A percentile compares a stretch with the other conserved stretches of the same genome.
phyloP scores from a whole-genome alignment of 495 filamentous ascomycete species.

The Aspergillus wentii region DNA sequence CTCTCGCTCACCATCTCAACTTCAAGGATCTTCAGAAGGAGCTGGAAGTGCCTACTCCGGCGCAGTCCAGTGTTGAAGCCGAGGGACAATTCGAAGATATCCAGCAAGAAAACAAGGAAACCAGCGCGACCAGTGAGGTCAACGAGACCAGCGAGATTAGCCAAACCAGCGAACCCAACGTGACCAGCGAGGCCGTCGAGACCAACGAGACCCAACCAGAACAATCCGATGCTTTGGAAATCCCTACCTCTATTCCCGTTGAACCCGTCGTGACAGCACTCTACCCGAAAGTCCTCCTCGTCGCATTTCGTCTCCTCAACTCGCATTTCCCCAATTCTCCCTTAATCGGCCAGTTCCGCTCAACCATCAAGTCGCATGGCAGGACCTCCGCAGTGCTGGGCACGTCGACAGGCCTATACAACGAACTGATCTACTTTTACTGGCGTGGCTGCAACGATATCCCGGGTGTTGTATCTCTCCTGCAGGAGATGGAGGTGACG shows the following conservation, averaged over 20 bases:
- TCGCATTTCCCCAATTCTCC: conserved; percentile 55
- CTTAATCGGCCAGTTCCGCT: conserved; percentile 58
- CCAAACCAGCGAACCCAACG: no score
- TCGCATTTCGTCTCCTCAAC: conserved; percentile 60
- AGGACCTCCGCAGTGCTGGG: conserved; percentile 68
- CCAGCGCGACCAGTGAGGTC: no score
- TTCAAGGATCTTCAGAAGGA: no score
- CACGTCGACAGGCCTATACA: conserved; percentile 67
- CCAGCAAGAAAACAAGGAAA: no score
- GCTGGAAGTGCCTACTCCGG: no score
- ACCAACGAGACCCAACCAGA: no score
- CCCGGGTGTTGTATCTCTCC: conserved; percentile 51
- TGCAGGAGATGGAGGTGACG: conserved; percentile 72
- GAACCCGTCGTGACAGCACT: conserved; percentile 57
- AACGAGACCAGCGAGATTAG: no score
- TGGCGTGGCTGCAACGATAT: conserved; percentile 63
- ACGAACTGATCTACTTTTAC: conserved; percentile 60
- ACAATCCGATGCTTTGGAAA: conserved; percentile 12
- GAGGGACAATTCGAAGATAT: no score
- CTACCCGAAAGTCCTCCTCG: conserved; percentile 61
- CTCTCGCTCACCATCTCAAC: no score
- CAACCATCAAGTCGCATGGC: conserved; percentile 67
- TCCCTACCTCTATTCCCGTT: conserved; percentile 31
- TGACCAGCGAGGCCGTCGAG: no score
- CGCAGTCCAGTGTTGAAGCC: no score